Conservation (phyloP, 768 basidiomycete species). For the Tephrocybe sp. region DNA sequence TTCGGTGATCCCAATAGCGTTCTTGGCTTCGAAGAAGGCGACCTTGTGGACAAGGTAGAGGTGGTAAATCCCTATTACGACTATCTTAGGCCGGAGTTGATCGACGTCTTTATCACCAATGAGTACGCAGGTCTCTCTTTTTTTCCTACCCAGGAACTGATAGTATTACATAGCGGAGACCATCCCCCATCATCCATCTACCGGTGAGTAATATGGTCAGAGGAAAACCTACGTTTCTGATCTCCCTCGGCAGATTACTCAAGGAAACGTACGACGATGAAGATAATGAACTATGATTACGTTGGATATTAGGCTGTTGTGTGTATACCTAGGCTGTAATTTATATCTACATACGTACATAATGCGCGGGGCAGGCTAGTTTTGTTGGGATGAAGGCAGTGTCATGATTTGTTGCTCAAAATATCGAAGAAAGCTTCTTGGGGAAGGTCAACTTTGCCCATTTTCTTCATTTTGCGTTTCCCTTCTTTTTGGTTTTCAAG, state of each 20-base stretch:
- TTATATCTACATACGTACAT: conserved; percentile 14
- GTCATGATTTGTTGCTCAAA: conserved; percentile 53
- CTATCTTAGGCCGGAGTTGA: conserved; percentile 88
- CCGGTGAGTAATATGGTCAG: conserved; percentile 42
- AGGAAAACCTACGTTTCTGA: conserved; percentile 1
- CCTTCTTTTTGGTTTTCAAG: conserved; percentile 90
- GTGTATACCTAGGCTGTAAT: conserved; percentile 21
- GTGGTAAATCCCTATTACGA: conserved; percentile 97
- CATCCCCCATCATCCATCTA: conserved; percentile 95
- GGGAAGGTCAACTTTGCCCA: conserved; percentile 86
- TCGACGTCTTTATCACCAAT: conserved; percentile 94
- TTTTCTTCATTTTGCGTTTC: conserved; percentile 83
- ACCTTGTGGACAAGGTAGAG: conserved; percentile 82
- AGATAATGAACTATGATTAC: conserved; percentile 71
- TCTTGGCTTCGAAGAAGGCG: conserved; percentile 75
- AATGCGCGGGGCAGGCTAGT: neutral
- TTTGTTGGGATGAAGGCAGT: neutral
- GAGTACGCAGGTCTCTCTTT: conserved; percentile 62
- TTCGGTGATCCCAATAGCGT: conserved; percentile 64
- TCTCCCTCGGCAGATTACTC: conserved; percentile 53
- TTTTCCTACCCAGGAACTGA: conserved; percentile 6
- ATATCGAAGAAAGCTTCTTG: conserved; percentile 96
- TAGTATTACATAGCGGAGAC: conserved; percentile 64
- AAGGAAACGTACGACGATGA: conserved; percentile 97
- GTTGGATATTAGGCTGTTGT: conserved; percentile 15